Base-by-base conservation (phyloP, 2,329 filamentous ascomycete species). In the Fusarium verrucosum region DNA sequence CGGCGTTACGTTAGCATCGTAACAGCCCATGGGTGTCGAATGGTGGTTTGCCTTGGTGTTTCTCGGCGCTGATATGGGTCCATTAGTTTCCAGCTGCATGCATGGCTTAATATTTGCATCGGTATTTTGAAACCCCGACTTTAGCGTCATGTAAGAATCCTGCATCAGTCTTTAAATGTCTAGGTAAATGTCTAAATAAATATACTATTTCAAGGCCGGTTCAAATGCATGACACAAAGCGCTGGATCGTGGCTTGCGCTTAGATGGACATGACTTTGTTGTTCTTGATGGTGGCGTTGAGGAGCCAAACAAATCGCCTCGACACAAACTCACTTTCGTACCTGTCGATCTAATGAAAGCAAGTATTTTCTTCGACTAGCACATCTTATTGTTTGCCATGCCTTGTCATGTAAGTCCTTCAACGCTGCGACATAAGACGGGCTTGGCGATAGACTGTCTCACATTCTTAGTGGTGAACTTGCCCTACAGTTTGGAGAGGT, bases 401-500 rank as follows among this genome's bases (percentile, higher is more conserved):
- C 49, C 46, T 9, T 51, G 40, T 20, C 49, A 51, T 36, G 49
- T 51, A 51, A 51, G 49, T 28, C 5, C 4, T n/a, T n/a, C n/a
- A n/a, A n/a, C n/a, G n/a, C n/a, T n/a, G n/a, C n/a, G n/a, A n/a
- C n/a, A n/a, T n/a, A n/a, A n/a, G n/a, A n/a, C n/a, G n/a, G n/a
- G n/a, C n/a, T 5, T 14, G 5, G 14, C 36, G 49, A 51, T 51
- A 20, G 49, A 40, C 3, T 51, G 16, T n/a, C n/a, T n/a, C n/a
- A n/a, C n/a, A n/a, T 41, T 46, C 4, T 40, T 41, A 16, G 44
- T 19, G 17, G 40, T 7, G 19, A 41, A 13, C 1, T 26, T 28
- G 49, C 49, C 0, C 22, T 51, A 2, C 49, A 51, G 3, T 51
- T 51, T 10, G 32, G 46, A 5, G 49, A 51, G 41, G 46, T 41